phyloP scores from a whole-genome alignment of 176 grass and related monocot species.

The Luzula sylvatica region DNA sequence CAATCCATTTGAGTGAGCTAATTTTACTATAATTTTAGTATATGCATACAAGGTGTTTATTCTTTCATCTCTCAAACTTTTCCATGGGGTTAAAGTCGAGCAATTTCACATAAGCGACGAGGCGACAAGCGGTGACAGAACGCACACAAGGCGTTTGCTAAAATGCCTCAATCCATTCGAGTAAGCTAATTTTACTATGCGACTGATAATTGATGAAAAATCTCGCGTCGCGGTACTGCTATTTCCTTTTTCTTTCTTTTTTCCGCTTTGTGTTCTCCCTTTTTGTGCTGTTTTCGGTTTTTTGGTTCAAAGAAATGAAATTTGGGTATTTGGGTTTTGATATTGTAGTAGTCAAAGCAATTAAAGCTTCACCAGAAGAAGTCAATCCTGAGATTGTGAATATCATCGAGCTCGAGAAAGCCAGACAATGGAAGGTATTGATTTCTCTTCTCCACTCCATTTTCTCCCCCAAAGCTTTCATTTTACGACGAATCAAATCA shows the following conservation, averaged over 20 bases:
- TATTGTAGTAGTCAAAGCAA: conserved; percentile 76
- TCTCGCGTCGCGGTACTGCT: neutral
- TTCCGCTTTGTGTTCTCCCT: neutral
- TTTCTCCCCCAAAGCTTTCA: no score
- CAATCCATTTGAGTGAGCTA: no score
- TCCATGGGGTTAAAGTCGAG: no score
- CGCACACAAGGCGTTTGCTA: no score
- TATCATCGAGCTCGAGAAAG: conserved; percentile 96
- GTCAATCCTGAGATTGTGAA: conserved; percentile 75
- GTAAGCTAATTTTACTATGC: neutral
- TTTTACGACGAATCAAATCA: no score
- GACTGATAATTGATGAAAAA: neutral
- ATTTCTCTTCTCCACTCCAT: neutral
- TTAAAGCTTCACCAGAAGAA: conserved; percentile 69
- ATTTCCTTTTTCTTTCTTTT: neutral
- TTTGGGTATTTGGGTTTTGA: neutral
- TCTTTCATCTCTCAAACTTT: no score
- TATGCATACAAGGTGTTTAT: no score
- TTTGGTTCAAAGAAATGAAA: no score
- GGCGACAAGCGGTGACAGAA: no score
- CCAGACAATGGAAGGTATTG: conserved; percentile 92
- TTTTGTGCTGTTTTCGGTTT: no score
- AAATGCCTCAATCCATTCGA: no score
- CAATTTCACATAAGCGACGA: neutral
- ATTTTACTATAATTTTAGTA: no score